A percentile compares a stretch with the other conserved stretches of the same genome.
These are phyloP conservation scores for Pseudocercospora cruenta DNA, from an alignment of 2,329 filamentous ascomycete species.

Conservation along the genomic window DNA sequence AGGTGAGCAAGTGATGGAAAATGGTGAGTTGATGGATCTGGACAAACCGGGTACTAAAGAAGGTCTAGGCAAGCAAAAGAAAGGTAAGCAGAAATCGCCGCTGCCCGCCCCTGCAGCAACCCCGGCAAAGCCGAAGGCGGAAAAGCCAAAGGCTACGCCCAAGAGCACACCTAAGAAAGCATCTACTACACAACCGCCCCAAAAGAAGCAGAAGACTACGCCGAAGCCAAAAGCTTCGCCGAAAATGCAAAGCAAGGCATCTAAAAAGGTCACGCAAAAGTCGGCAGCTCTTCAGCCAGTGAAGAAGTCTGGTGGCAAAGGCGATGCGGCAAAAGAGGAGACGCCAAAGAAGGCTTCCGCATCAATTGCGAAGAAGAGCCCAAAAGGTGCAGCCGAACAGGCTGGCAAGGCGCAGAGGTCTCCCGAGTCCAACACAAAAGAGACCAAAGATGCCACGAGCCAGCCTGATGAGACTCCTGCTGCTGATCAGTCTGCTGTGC, in stretches of 20 bases:
- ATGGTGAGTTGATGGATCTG: conserved; percentile 27
- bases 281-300: conserved; percentile 15
- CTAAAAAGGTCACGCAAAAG: conserved; percentile 12
- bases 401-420: not conserved
- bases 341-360: conserved; percentile 18
- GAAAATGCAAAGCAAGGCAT: conserved; percentile 14
- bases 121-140: conserved; percentile 1
- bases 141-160: not conserved
- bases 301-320: conserved; percentile 10
- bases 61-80: conserved; percentile 30
- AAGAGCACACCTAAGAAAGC: conserved; percentile 4
- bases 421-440: not conserved
- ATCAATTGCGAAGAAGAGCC: conserved; percentile 17
- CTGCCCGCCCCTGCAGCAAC: conserved; percentile 4
- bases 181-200: not conserved
- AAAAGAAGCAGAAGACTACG: conserved; percentile 5
- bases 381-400: not conserved
- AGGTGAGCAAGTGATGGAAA: conserved; percentile 25
- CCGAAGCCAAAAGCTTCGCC: not conserved
- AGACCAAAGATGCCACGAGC: not conserved
- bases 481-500: not conserved
- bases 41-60: conserved; percentile 33
- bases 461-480: not conserved
- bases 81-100: conserved; percentile 31
- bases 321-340: not conserved